Evolutionary conservation across 1,139 yeast species (phyloP).

Genomic region (Nakaseomyces delphensis): DNA sequence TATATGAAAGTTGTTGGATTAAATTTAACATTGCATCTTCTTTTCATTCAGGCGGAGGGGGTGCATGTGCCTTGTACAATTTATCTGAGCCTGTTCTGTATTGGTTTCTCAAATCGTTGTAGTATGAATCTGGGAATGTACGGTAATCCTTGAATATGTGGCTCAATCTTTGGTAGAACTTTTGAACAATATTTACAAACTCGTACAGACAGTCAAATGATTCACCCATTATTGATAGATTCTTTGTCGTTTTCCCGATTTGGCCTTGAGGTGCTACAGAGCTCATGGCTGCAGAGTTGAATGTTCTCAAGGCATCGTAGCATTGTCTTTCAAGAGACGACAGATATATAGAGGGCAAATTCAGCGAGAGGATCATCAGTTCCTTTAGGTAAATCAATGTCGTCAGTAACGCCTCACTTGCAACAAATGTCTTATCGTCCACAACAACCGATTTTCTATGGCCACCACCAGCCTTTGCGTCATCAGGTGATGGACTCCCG

Average conservation of each 20-base stretch:
- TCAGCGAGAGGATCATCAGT: constrained; percentile 28
- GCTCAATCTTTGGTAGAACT: constrained; percentile 24
- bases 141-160: constrained; percentile 19
- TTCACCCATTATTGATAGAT: constrained; percentile 35
- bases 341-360: constrained; percentile 27
- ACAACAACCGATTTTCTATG: constrained; percentile 36
- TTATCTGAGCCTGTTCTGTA: constrained; percentile 25
- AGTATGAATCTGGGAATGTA: constrained; percentile 19
- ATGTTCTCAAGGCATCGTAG: constrained; percentile 28
- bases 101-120: constrained; percentile 19
- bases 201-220: constrained; percentile 35
- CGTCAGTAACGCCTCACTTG: constrained; percentile 32
- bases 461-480: constrained; percentile 17
- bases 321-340: constrained; percentile 28
- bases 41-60: constrained; percentile 31
- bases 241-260: constrained; percentile 28
- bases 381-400: constrained; percentile 28
- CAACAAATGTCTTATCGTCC: constrained; percentile 37
- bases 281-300: constrained; percentile 28
- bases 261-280: constrained; percentile 24
- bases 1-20: no score
- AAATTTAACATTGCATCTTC: no score
- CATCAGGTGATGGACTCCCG: constrained; percentile 5
- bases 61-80: constrained; percentile 28
- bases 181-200: constrained; percentile 27